Evolutionary conservation across 495 filamentous ascomycete species (phyloP), one percentile per base, ranked within the genome.

Genomic region (Lichina pygmaea): DNA sequence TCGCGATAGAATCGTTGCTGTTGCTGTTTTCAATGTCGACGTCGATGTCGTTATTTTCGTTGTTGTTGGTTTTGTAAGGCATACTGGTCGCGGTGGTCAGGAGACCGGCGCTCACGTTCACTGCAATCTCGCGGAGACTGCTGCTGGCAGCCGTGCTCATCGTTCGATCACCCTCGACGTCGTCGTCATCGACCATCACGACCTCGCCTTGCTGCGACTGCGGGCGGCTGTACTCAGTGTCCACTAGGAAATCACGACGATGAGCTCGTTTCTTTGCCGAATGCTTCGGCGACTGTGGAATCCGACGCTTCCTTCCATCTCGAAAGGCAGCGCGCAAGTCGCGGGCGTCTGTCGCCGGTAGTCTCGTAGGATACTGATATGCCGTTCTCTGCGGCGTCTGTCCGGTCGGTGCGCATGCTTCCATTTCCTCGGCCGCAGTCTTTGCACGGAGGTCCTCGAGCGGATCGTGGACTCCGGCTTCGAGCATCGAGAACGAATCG

Each of bases 401-500:
- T 34, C 86, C 89, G 0, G 89, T 95, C 0, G 78, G 70, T 7
- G 65, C 56, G 53, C 94, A 94, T 55, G 93, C 83, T 46, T 71
- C 67, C 24, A 95, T 58, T 8, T 62, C 56, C 0, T 73, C 73
- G 31, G 52, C 58, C 16, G 66, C 62, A 31, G 92, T 71, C 15
- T 71, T 65, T 8, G 65, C 60, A 3, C 82, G 70, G 13, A 97
- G 75, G 10, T 71, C 61, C 4, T 61, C 54, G 0, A 97, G 75
- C 0, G 83, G 78, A 47, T 73, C 62, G 41, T 75, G 70, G 7
- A 91, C 55, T 2, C 67, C 64, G 0, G 67, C 60, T 5, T 65
- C 58, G 8, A 93, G 63, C 2, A 73, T 66, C 6, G 60, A 60
- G 12, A 85, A 66, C 2, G 64, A 63, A 6, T 69, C 60, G 39